A percentile compares a stretch with the other conserved stretches of the same genome.
Conservation (phyloP, 1,284 basidiomycete species). For the Trametes pubescens region DNA sequence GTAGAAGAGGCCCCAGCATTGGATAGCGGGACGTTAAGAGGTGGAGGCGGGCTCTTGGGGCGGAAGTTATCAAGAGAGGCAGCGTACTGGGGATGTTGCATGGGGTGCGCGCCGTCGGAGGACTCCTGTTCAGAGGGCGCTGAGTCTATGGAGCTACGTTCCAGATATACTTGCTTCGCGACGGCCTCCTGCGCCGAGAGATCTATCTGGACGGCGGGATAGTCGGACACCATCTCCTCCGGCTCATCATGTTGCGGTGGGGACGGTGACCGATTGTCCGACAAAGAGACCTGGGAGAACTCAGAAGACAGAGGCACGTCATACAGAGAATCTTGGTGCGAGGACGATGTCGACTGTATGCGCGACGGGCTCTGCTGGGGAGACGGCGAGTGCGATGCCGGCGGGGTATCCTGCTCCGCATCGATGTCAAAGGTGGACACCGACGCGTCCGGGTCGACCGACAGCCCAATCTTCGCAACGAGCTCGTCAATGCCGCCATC, state of each 20-base stretch:
- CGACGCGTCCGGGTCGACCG: constrained; percentile 54
- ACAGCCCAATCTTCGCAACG: constrained; percentile 42
- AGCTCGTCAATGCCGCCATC: constrained; percentile 32
- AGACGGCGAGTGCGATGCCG: constrained; percentile 35
- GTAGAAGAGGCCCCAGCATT: constrained; percentile 34
- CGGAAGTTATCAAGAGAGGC: constrained; percentile 24
- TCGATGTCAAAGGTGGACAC: constrained; percentile 67
- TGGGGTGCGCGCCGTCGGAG: constrained; percentile 10
- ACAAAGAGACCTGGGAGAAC: constrained; percentile 55
- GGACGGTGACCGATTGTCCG: constrained; percentile 33
- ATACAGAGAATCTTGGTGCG: constrained; percentile 41
- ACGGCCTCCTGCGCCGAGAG: constrained; percentile 46
- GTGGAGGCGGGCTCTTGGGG: constrained; percentile 23
- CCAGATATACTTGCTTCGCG: constrained; percentile 34
- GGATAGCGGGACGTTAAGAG: constrained; percentile 26
- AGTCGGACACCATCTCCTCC: constrained; percentile 33
- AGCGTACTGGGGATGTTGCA: constrained; percentile 25
- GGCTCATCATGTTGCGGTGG: constrained; percentile 28
- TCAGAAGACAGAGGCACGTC: constrained; percentile 47
- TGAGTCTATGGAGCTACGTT: constrained; percentile 24
- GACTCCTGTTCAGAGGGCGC: constrained; percentile 5
- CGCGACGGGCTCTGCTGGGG: constrained; percentile 31
- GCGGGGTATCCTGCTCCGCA: constrained; percentile 36
- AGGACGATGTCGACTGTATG: constrained; percentile 32
- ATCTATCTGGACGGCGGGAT: constrained; percentile 58